Conservation (phyloP, 1,139 yeast genomes). For the Taphrina populina region DNA sequence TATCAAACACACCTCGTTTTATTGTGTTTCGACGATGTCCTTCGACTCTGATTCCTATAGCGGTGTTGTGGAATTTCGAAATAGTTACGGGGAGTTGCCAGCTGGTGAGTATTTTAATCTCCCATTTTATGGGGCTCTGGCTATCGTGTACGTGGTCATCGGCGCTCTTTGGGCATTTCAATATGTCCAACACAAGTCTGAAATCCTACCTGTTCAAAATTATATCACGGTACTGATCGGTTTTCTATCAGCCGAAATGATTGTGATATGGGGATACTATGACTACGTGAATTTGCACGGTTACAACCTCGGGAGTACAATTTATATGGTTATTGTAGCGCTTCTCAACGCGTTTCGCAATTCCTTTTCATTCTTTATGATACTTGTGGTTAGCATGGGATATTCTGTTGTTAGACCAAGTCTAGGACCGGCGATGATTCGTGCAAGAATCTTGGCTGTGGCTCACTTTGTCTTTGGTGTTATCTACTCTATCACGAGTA, state of each 20-base stretch:
- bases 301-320: constrained; percentile 58
- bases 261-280: constrained; percentile 52
- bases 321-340: constrained; percentile 75
- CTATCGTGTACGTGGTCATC: constrained; percentile 78
- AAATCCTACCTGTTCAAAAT: constrained; percentile 84
- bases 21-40: constrained; percentile 71
- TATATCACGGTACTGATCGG: constrained; percentile 52
- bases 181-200: constrained; percentile 81
- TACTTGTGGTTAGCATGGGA: constrained; percentile 83
- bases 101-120: constrained; percentile 90
- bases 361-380: constrained; percentile 82
- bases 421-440: constrained; percentile 73
- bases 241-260: constrained; percentile 27
- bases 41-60: constrained; percentile 20
- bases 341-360: constrained; percentile 75
- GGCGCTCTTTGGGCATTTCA: constrained; percentile 81
- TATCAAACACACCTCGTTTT: constrained; percentile 77
- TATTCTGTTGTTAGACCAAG: constrained; percentile 89
- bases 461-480: constrained; percentile 69
- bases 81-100: constrained; percentile 52
- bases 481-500: constrained; percentile 67
- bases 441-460: constrained; percentile 73
- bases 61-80: constrained; percentile 34
- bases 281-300: constrained; percentile 73
- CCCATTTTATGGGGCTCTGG: constrained; percentile 82